Percentiles rank a stretch among this genome's conserved stretches.
Conservation (phyloP, 1,284 basidiomycete genomes). For the Sanguinoderma infundibulare region DNA sequence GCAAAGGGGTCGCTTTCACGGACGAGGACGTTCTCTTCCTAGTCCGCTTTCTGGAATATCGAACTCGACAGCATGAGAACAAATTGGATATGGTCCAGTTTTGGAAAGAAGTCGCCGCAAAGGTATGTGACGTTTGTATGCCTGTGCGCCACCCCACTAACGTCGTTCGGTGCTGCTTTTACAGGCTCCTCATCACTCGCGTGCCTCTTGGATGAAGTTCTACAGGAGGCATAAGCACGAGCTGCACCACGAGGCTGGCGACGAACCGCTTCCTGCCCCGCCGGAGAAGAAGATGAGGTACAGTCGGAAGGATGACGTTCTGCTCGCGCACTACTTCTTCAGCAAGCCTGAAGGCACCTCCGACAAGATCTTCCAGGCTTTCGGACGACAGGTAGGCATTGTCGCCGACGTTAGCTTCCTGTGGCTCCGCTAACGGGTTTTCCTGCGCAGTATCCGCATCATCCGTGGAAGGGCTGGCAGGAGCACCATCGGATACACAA, state of each 20-base stretch:
- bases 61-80: conserved; percentile 52
- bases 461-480: conserved; percentile 91
- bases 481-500: conserved; percentile 87
- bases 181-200: conserved; percentile 83
- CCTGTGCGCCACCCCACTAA: neutral
- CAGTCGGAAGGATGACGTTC: conserved; percentile 72
- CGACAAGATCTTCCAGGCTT: conserved; percentile 79
- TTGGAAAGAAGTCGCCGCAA: conserved; percentile 82
- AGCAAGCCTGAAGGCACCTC: conserved; percentile 76
- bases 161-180: neutral
- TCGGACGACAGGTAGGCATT: conserved; percentile 61
- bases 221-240: conserved; percentile 86
- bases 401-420: neutral
- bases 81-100: conserved; percentile 81
- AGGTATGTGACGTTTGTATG: conserved; percentile 46
- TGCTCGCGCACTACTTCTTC: conserved; percentile 74
- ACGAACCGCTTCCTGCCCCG: conserved; percentile 70
- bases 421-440: neutral
- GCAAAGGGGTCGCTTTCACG: conserved; percentile 85
- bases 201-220: conserved; percentile 90
- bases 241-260: conserved; percentile 60
- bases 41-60: conserved; percentile 68
- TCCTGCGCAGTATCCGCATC: conserved; percentile 70
- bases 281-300: conserved; percentile 87
- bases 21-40: conserved; percentile 78